These are phyloP conservation scores for Quercus dentata DNA, from an alignment of 306 rosid species.

Conservation along the genomic window DNA sequence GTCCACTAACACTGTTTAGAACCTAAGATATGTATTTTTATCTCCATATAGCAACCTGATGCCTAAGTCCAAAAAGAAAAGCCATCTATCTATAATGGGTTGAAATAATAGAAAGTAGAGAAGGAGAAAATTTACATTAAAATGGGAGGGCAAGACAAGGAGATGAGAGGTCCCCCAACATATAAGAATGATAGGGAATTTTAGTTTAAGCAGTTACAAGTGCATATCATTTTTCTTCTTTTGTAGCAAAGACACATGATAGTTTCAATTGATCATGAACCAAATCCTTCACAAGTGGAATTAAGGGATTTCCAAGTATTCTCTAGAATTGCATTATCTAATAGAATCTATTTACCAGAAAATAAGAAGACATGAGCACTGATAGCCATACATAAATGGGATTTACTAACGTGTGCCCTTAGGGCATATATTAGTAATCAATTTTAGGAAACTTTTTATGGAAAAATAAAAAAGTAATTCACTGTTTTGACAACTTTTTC, in stretches of 20 bases:
- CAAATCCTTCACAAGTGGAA: background rate
- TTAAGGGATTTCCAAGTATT: background rate
- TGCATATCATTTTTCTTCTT: background rate
- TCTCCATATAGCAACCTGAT: background rate
- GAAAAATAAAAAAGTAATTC: too few species aligned
- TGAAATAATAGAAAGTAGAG: too few species aligned
- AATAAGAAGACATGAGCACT: background rate
- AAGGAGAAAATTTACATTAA: too few species aligned
- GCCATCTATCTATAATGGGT: background rate
- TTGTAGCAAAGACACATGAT: background rate
- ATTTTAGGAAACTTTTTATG: too few species aligned
- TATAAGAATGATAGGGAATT: background rate
- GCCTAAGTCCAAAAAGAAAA: background rate
- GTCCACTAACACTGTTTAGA: too few species aligned
- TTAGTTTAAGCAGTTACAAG: background rate
- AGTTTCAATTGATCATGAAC: background rate
- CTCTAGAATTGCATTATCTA: background rate
- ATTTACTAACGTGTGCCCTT: too few species aligned
- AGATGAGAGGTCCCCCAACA: background rate
- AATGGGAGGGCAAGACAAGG: background rate
- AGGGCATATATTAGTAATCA: too few species aligned
- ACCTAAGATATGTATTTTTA: background rate
- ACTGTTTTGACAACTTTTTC: too few species aligned
- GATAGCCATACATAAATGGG: background rate
- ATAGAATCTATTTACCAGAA: background rate